phyloP scores from a whole-genome alignment of 768 basidiomycete species.

The Lanmaoa pseudosensibilis region DNA sequence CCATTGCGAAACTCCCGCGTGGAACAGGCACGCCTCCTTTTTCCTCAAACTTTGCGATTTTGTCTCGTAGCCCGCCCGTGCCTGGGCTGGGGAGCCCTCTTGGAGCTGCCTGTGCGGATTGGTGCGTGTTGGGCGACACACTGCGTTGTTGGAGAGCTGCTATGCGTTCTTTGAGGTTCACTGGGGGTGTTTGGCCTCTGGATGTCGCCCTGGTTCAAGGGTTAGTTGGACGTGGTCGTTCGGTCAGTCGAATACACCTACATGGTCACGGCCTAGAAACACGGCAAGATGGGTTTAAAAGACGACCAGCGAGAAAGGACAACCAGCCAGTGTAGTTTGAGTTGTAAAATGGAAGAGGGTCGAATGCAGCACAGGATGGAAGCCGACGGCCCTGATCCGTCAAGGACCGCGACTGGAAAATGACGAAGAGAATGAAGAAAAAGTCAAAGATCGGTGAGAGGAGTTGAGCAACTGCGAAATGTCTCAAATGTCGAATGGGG shows the following conservation, averaged over 20 bases:
- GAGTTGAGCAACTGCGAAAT: neutral
- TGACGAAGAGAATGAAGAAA: neutral
- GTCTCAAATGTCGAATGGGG: neutral
- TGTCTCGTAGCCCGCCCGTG: slow-evolving; percentile 50
- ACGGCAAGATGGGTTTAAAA: slow-evolving; percentile 8
- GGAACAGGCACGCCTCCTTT: slow-evolving; percentile 76
- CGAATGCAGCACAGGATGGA: slow-evolving; percentile 11
- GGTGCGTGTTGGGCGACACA: slow-evolving; percentile 29
- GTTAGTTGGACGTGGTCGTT: slow-evolving; percentile 15
- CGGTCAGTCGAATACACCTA: slow-evolving; percentile 11
- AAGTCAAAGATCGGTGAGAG: too few relatives aligned
- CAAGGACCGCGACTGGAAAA: neutral
- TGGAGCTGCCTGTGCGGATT: slow-evolving; percentile 35
- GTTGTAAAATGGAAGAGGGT: slow-evolving; percentile 9
- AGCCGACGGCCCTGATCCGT: slow-evolving; percentile 13
- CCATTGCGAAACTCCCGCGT: slow-evolving; percentile 71
- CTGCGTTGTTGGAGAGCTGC: slow-evolving; percentile 72
- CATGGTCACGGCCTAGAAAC: slow-evolving; percentile 19
- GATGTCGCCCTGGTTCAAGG: slow-evolving; percentile 25
- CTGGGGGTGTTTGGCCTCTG: slow-evolving; percentile 30
- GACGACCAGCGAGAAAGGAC: slow-evolving; percentile 23
- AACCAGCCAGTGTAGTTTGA: slow-evolving; percentile 22
- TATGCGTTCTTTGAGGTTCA: slow-evolving; percentile 79
- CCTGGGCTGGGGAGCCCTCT: slow-evolving; percentile 28
- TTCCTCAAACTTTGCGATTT: slow-evolving; percentile 78